phyloP scores from a whole-genome alignment of 1,139 yeast genomes.

The Nakaseomyces bracarensis region DNA sequence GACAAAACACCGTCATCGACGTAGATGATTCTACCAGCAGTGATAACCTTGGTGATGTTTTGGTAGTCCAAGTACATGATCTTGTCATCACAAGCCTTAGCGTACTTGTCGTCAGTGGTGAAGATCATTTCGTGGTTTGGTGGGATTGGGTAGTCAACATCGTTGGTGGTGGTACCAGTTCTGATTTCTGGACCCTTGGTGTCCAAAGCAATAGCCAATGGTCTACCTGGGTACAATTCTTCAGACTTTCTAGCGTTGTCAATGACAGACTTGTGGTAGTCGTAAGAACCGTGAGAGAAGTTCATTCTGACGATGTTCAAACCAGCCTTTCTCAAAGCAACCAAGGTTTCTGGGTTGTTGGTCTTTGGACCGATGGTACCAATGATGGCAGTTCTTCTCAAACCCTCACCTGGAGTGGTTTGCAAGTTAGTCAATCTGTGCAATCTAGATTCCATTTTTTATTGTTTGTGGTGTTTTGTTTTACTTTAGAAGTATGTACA shows the following conservation, averaged over 20 bases:
- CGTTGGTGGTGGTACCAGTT: conserved; percentile 86
- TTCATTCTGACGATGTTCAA: conserved; percentile 97
- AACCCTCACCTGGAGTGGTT: conserved; percentile 68
- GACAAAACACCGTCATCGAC: conserved; percentile 97
- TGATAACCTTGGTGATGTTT: conserved; percentile 91
- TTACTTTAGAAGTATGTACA: conserved; percentile 5
- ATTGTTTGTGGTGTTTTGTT: conserved; percentile 5
- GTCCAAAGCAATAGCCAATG: conserved; percentile 95
- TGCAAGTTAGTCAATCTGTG: conserved; percentile 83
- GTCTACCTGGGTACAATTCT: conserved; percentile 85
- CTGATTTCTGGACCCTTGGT: conserved; percentile 99
- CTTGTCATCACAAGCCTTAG: conserved; percentile 62
- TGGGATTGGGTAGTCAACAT: conserved; percentile 70
- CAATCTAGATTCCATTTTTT: conserved; percentile 34
- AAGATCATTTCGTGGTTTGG: conserved; percentile 87
- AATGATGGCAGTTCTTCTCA: conserved; percentile 92
- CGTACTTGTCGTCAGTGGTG: conserved; percentile 81
- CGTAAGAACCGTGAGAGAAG: conserved; percentile 96
- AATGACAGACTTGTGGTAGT: conserved; percentile 91
- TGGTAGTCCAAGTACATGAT: conserved; percentile 87
- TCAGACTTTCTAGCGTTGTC: conserved; percentile 95
- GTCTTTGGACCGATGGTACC: conserved; percentile 99
- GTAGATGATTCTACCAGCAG: conserved; percentile 79
- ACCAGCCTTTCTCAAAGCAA: conserved; percentile 90
- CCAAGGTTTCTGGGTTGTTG: conserved; percentile 77